Conservation (phyloP, 352 stramenopile genomes). For the Phytophthora gonapodyides region DNA sequence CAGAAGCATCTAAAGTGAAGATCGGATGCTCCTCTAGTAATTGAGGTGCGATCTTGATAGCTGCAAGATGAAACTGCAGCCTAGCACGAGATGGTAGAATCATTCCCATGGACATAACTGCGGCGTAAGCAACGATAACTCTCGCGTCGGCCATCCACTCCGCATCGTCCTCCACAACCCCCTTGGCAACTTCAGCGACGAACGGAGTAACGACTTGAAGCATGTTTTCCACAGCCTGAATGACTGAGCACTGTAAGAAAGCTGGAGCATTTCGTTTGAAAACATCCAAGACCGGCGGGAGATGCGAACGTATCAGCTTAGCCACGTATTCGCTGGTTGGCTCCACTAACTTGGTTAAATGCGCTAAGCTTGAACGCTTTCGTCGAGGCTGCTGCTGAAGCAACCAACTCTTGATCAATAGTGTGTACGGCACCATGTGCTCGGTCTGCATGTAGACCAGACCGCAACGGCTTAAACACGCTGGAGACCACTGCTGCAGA, state of each 20-base stretch:
- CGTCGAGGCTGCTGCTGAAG: slow-evolving; percentile 27
- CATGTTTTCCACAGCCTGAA: slow-evolving; percentile 52
- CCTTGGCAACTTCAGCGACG: slow-evolving; percentile 42
- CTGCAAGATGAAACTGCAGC: slow-evolving; percentile 35
- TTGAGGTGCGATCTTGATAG: slow-evolving; percentile 37
- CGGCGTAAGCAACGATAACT: slow-evolving; percentile 47
- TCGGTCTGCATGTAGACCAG: slow-evolving; percentile 63
- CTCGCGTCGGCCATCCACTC: slow-evolving; percentile 31
- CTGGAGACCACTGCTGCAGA: slow-evolving; percentile 59
- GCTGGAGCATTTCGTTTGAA: slow-evolving; percentile 48
- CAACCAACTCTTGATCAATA: slow-evolving; percentile 74
- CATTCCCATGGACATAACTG: slow-evolving; percentile 40
- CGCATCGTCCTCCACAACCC: slow-evolving; percentile 28
- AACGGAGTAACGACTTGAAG: slow-evolving; percentile 45
- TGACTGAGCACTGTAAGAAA: slow-evolving; percentile 49
- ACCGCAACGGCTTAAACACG: slow-evolving; percentile 51
- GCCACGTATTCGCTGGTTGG: slow-evolving; percentile 34
- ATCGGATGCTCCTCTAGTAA: slow-evolving; percentile 23
- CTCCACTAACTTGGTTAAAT: slow-evolving; percentile 18
- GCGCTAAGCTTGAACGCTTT: slow-evolving; percentile 16
- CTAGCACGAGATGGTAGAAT: slow-evolving; percentile 33
- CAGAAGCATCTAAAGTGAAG: slow-evolving; percentile 19
- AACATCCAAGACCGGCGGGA: slow-evolving; percentile 56
- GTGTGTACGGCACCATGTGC: slow-evolving; percentile 57
- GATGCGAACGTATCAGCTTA: slow-evolving; percentile 53